A percentile compares a stretch with the other conserved stretches of the same genome.
Conservation (phyloP, 2,329 filamentous ascomycete species). For the Epichloe gansuensis region DNA sequence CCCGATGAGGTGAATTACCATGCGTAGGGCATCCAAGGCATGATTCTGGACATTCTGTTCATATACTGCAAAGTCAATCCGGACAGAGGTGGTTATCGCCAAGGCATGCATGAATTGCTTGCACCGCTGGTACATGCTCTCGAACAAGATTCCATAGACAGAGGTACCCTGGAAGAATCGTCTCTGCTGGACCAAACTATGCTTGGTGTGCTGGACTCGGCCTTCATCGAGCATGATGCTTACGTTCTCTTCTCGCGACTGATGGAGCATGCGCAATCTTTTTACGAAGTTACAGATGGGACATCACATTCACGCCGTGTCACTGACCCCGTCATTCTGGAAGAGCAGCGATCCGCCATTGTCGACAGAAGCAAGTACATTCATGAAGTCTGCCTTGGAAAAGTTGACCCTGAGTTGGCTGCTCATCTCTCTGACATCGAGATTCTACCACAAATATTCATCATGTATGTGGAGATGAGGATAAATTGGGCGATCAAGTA, state of each 20-base stretch:
- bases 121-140: slow-evolving; percentile 81
- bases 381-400: slow-evolving; percentile 67
- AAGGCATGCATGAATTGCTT: slow-evolving; percentile 95
- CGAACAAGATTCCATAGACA: slow-evolving; percentile 64
- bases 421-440: slow-evolving; percentile 71
- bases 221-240: slow-evolving; percentile 78
- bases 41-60: slow-evolving; percentile 81
- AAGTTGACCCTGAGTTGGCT: slow-evolving; percentile 72
- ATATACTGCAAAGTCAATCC: slow-evolving; percentile 90
- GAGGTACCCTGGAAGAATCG: slow-evolving; percentile 20
- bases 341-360: slow-evolving; percentile 43
- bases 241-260: slow-evolving; percentile 75
- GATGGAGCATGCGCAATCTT: slow-evolving; percentile 77
- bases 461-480: slow-evolving; percentile 50
- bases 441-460: slow-evolving; percentile 88
- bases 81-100: slow-evolving; percentile 76
- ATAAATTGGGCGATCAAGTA: background rate
- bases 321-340: slow-evolving; percentile 12
- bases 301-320: slow-evolving; percentile 4
- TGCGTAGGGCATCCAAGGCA: slow-evolving; percentile 60
- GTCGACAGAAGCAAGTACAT: slow-evolving; percentile 77
- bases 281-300: slow-evolving; percentile 56
- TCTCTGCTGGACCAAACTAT: slow-evolving; percentile 37
- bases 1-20: slow-evolving; percentile 89
- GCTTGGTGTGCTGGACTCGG: slow-evolving; percentile 54